These are phyloP conservation scores for Saturnispora kantuleensis DNA, from an alignment of 805 yeast species.

Conservation along the genomic window DNA sequence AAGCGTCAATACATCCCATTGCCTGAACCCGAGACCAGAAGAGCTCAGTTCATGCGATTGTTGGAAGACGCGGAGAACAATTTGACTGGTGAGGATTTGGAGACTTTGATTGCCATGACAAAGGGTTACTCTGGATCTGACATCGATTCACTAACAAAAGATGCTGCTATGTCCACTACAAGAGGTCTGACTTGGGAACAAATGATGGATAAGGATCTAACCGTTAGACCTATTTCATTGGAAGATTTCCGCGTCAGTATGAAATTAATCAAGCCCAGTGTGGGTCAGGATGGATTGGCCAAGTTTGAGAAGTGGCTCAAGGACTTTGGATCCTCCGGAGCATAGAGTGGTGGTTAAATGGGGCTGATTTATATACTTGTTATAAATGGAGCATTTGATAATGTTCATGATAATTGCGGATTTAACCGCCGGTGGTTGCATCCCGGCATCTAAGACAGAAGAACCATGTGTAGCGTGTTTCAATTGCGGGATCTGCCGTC, in stretches of 20 bases:
- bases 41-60: slow-evolving; percentile 58
- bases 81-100: slow-evolving; percentile 52
- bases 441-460: background rate
- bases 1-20: slow-evolving; percentile 88
- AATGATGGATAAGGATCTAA: slow-evolving; percentile 56
- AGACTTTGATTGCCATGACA: slow-evolving; percentile 52
- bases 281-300: slow-evolving; percentile 66
- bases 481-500: no score
- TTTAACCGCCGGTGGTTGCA: background rate
- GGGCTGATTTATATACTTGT: background rate
- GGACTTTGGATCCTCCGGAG: slow-evolving; percentile 82
- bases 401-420: background rate
- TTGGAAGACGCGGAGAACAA: slow-evolving; percentile 65
- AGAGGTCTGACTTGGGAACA: slow-evolving; percentile 82
- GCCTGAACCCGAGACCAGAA: slow-evolving; percentile 79
- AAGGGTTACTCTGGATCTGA: slow-evolving; percentile 78
- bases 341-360: slow-evolving; percentile 25
- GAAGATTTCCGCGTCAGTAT: slow-evolving; percentile 70
- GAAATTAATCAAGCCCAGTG: slow-evolving; percentile 78
- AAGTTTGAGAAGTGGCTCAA: slow-evolving; percentile 86
- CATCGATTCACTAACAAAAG: slow-evolving; percentile 86
- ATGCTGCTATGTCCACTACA: slow-evolving; percentile 96
- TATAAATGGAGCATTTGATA: background rate
- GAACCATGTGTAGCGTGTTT: background rate
- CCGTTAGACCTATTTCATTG: slow-evolving; percentile 65